These are phyloP conservation scores for Euphorbia neoarborescens DNA, from an alignment of 441 rosid species.

Conservation along the genomic window DNA sequence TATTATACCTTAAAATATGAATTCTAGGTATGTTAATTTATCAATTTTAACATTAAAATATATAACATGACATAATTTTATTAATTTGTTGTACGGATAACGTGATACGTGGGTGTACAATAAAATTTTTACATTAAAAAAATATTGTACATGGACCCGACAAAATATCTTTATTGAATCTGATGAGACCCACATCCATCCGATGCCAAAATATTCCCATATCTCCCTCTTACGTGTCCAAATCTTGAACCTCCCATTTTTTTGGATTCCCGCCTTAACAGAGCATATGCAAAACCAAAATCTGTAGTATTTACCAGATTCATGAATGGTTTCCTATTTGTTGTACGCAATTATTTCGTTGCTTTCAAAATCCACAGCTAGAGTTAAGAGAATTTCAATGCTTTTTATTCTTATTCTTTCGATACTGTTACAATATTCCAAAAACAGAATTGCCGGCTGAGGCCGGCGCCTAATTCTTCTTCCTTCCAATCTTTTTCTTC, in stretches of 20 bases:
- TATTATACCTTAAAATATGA: too few species aligned
- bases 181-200: background rate
- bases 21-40: too few species aligned
- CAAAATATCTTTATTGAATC: background rate
- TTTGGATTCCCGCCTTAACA: background rate
- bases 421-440: background rate
- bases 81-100: too few species aligned
- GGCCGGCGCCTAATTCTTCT: slow-evolving; percentile 17
- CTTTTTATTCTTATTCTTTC: background rate
- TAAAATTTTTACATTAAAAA: too few species aligned
- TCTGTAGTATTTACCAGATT: background rate
- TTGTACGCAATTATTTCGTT: background rate
- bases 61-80: too few species aligned
- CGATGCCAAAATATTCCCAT: background rate
- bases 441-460: slow-evolving; percentile 11
- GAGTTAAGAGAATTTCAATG: background rate
- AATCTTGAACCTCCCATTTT: background rate
- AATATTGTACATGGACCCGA: too few species aligned
- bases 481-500: background rate
- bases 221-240: background rate
- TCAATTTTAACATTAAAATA: too few species aligned
- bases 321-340: background rate
- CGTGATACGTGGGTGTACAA: too few species aligned
- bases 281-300: background rate
- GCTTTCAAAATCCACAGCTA: background rate